Evolutionary conservation across 73 alveolate species (phyloP), one percentile per base, ranked within the genome.

Genomic region (Stentor roeselii): DNA sequence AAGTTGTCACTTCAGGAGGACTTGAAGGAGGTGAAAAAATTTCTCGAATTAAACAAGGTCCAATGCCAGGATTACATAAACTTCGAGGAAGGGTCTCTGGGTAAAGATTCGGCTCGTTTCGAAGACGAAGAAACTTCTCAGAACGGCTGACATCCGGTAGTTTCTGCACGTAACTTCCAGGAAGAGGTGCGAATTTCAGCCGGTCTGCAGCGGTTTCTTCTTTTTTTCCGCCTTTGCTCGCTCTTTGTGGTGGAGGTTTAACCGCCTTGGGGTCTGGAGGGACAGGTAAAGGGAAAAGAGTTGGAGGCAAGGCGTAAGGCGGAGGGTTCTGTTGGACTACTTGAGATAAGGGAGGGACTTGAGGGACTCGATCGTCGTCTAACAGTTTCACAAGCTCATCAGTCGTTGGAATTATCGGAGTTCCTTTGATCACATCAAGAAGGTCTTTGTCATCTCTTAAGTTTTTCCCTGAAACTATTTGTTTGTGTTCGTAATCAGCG

Each of bases 11-110:
- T 60, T 89, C 93, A 3, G 82, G 91, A 39, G 99, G 98, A 34
- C 96, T 92, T 36, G 95, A 94, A 21, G 99, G 99, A 60, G 99
- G 97, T 61, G 84, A 95, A 78, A 92, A 75, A 2, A 95, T 93
- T 82, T 95, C 99, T 50, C 91, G 88, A 11, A 92, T 92, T 31
- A 92, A 78, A 82, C 97, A 92, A 40, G 97, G 98, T 15, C 89
- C 90, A 42, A 95, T 92, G 3, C 97, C 99, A 27, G 99, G 92
- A 75, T 92, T 92, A 80, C 58, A 96, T 91, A 85, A 90, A n/a
- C 77, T 84, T 88, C 75, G 92, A 85, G 75, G 34, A 31, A 83
- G 95, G 86, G 94, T 91, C 60, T 77, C 95, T 1, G 80, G 80
- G 41, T 67, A 67, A 1, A 67, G 37, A 2, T 67, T 67, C 27